phyloP scores from a whole-genome alignment of 305 asterid species.

The Fraxinus paxiana region DNA sequence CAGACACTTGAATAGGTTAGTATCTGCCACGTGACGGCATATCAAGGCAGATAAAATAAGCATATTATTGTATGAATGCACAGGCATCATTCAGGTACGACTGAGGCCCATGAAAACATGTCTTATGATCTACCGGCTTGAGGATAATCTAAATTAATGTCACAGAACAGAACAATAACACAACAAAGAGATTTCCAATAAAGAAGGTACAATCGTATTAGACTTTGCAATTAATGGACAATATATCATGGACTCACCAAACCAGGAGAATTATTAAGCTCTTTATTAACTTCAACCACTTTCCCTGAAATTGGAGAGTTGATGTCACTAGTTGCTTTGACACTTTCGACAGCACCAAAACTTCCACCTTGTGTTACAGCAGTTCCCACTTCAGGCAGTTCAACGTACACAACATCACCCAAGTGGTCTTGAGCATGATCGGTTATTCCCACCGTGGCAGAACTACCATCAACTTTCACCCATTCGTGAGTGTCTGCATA shows the following conservation, averaged over 20 bases:
- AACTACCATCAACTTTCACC: conserved; percentile 76
- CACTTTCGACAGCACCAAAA: conserved; percentile 97
- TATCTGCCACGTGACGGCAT: not conserved
- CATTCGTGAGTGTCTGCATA: conserved; percentile 90
- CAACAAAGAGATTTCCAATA: not conserved
- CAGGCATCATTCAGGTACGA: not conserved
- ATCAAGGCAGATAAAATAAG: not conserved
- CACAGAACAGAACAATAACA: not conserved
- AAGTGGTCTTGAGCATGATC: conserved; percentile 93
- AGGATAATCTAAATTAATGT: not conserved
- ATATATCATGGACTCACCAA: conserved; percentile 50
- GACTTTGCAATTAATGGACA: not conserved
- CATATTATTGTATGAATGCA: not conserved
- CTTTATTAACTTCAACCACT: conserved; percentile 66
- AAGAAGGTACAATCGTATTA: not conserved
- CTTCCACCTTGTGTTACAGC: conserved; percentile 59
- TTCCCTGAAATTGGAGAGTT: conserved; percentile 90
- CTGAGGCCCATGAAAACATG: not conserved
- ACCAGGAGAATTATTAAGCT: conserved; percentile 70
- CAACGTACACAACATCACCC: conserved; percentile 89
- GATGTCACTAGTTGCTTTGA: conserved; percentile 86
- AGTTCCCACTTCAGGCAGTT: conserved; percentile 72
- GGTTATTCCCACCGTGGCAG: conserved; percentile 81
- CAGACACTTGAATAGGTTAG: not conserved
- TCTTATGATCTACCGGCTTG: not conserved